Evolutionary conservation across 495 filamentous ascomycete species (phyloP), one percentile per base, ranked within the genome.

Genomic region (Usnea hakonensis): DNA sequence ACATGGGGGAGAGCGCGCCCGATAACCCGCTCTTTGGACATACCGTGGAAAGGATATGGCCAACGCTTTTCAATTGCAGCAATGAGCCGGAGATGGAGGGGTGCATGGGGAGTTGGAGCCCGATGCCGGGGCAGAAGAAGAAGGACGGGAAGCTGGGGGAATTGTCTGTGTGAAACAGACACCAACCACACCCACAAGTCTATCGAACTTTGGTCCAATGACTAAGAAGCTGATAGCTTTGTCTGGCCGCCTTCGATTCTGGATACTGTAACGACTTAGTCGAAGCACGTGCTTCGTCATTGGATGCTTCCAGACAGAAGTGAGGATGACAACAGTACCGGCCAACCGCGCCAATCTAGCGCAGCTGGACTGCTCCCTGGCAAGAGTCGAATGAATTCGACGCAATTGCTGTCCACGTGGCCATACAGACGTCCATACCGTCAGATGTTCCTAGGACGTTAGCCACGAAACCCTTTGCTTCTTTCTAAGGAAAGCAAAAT

Each of bases 41-140:
- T 8, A 63, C 61, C 0, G 28, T 63, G 11, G 61, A 63, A 40
- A 63, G 61, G 61, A 23, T 57, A 28, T 63, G 61, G 61, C 56
- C 53, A 33, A 53, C 30, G 28, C 43, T 63, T 10, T 63, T 63
- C 32, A 55, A 41, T 7, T 63, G 61, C 50, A 32, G 28, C 2
- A 52, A 52, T 32, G 48, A 52, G 28, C 48, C 48, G 28, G 48
- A 52, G 16, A 52, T 52, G 48, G 17, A 17, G 16, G 48, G 48
- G 48, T 52, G 48, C 48, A 52, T 52, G 48, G 48, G 48, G 14
- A 52, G 48, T 32, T 52, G 48, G 48, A 52, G 48, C 16, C 48
- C 48, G 48, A 52, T 32, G 48, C 48, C 48, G 6, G 16, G 48
- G 16, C 46, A 50, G 23, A 48, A 10, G 21, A 52, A 52, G 28